Evolutionary conservation across 306 rosid species (phyloP), one percentile per base, ranked within the genome.

Genomic region (Rosa multiflora): DNA sequence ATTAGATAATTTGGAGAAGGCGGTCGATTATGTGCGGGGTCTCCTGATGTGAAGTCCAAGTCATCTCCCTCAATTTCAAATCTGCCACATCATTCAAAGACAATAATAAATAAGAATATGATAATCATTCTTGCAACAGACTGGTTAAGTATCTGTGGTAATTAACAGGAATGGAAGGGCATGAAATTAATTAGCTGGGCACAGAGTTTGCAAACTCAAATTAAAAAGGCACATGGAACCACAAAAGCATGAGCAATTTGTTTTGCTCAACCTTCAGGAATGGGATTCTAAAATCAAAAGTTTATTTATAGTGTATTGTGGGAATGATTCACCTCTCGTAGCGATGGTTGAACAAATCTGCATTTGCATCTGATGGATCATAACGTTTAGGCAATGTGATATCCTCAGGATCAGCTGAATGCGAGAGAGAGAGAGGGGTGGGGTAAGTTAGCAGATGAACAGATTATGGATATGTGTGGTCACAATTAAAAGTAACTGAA

Each of bases 61-160:
- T 86, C 97, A 39, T 92, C 93, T 40, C 83, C 92, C 83, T 87
- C 92, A 49, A 87, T 89, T 75, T 91, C 97, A 84, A 94, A 94
- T 86, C 98, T 94, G 82, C 67, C 83, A 55, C 58, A 79, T 23
- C 37, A 67, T 78, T 72, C 72, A 77, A n/a, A 67, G 47, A 51
- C 40, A 61, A 55, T 58, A 73, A 37, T 56, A 76, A 37, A 10
- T 10, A 15, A 43, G 59, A 64, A 75, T 39, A 21, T 44, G 23
- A 55, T 11, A 75, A 61, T 37, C 39, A 68, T 80, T 52, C 79
- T 64, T 53, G 61, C 61, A 53, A 5, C 23, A 53, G n/a, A 20
- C 10, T 5, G 61, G 7, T 56, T 20, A 56, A 18, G 9, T 18
- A 20, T 56, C 23, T 0, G 61, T 18, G 29, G 29, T 17, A 53